Conservation (phyloP, 2,329 filamentous ascomycete genomes). For the Fusarium ambrosium region DNA sequence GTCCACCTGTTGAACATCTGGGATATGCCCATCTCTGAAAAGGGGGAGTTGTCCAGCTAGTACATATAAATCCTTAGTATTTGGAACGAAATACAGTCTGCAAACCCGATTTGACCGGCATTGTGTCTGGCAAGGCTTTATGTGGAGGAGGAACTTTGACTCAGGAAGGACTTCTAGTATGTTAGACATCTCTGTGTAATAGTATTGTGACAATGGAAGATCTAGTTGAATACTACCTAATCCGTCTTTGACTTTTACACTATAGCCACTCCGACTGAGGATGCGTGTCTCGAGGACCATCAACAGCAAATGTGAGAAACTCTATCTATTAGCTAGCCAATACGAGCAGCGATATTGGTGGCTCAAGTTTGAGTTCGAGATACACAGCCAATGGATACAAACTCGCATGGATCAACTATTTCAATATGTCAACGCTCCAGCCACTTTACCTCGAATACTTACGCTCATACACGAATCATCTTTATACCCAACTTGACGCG, state of each 20-base stretch:
- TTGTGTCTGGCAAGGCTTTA: no score
- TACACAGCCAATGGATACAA: neutral
- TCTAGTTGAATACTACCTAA: neutral
- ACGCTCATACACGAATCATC: neutral
- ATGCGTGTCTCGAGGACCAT: neutral
- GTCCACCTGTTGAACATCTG: no score
- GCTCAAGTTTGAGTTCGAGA: neutral
- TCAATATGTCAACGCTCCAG: no score
- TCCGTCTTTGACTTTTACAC: neutral
- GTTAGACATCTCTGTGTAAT: no score
- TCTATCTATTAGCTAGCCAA: neutral
- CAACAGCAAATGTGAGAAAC: neutral
- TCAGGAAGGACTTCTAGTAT: neutral
- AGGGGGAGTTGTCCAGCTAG: no score
- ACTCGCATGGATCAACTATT: neutral
- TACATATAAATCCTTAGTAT: no score
- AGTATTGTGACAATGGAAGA: neutral
- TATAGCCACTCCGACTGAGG: neutral
- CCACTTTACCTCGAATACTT: neutral
- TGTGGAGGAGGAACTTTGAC: neutral
- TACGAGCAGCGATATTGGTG: neutral
- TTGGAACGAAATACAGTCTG: no score
- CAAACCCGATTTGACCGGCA: no score
- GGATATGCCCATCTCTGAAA: no score
- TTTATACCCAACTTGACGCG: neutral